Base-by-base conservation (phyloP, 2,329 filamentous ascomycete genomes). In the Tolypocladium nubicola region DNA sequence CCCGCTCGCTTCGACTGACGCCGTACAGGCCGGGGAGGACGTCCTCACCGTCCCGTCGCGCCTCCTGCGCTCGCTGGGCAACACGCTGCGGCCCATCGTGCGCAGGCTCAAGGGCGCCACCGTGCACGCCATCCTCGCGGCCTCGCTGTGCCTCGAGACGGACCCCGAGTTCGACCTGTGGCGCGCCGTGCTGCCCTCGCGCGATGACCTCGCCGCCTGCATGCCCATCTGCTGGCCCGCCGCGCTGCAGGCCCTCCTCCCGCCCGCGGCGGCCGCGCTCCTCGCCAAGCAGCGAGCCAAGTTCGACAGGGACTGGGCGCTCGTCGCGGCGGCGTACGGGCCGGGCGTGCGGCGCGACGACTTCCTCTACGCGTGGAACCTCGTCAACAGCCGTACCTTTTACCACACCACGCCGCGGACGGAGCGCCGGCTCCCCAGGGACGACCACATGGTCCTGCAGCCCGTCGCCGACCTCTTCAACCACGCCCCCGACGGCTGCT, bases 381-480 rank as follows among this genome's bases (percentile, higher is more conserved):
- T 86, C 13, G 78, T 84, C 60, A 85, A 84, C 68, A 85, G 82
- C 19, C 78, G 83, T 59, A 83, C 80, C 0, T 86, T 86, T 63
- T 85, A 85, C 70, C 81, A 81, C 68, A 69, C 74, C 37, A 76
- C 74, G 45, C 67, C 76, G 2, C 70, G 70, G 41, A 76, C 79
- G 60, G 71, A 76, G 66, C n/a, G 7, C 33, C 64, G 69, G 60
- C 68, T 74, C 30, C 62, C 70, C 63, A 65, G 71, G 64, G 69
- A 80, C 62, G 86, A 89, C 63, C 82, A 82, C 64, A 82, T 89
- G 75, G 82, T 82, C 11, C 78, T 90, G 62, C 86, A 85, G 68
- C 88, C 88, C 0, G 85, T 89, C 40, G 83, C 86, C 1, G 88
- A 91, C 68, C 82, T 88, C 57, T 86, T 90, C 75, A 91, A 83